Base-by-base conservation (phyloP, 2,329 filamentous ascomycete genomes). In the Ilyonectria sp. region DNA sequence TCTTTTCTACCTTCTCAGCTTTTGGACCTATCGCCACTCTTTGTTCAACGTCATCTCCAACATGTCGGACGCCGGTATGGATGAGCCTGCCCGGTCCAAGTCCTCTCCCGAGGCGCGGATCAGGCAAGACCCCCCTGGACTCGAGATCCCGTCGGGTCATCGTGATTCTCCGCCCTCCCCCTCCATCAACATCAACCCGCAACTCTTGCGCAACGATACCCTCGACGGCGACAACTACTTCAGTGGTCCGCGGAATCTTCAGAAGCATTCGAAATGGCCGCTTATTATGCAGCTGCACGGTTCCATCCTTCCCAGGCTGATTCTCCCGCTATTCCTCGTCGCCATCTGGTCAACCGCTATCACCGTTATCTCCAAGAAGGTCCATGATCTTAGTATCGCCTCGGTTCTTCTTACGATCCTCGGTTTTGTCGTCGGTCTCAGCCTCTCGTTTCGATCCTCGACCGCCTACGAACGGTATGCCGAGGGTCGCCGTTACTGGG, bases 401-500 rank as follows among this genome's bases (percentile, higher is more conserved):
- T 77, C 77, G 2, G 77, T 80, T 33, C 84, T 94, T n/a, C 84
- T 94, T 62, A 94, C 92, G 1, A 89, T 94, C 47, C 87, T 92
- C 40, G 92, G 92, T 90, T 94, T 94, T 82, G 91, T 94, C 64
- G 92, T 94, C 77, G 90, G 90, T 87, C 82, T 94, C 67, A 87
- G 90, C 13, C 86, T 94, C 35, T 93, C 91, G 3, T 93, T 94
- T 82, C 89, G 92, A 60, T 92, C 87, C 69, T 90, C 91, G 3
- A 93, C 92, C 6, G 92, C 92, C 17, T 94, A 94, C 74, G 92
- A 94, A 80, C 87, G 91, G 71, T 90, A 89, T 78, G 84, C 84
- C 57, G 90, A 92, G 69, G 90, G 90, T 35, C 84, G 90, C 44
- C 88, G 87, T 72, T 88, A 86, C 71, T 91, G 89, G 88, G 84